phyloP scores from a whole-genome alignment of 306 rosid species.

The Prunus salicina region DNA sequence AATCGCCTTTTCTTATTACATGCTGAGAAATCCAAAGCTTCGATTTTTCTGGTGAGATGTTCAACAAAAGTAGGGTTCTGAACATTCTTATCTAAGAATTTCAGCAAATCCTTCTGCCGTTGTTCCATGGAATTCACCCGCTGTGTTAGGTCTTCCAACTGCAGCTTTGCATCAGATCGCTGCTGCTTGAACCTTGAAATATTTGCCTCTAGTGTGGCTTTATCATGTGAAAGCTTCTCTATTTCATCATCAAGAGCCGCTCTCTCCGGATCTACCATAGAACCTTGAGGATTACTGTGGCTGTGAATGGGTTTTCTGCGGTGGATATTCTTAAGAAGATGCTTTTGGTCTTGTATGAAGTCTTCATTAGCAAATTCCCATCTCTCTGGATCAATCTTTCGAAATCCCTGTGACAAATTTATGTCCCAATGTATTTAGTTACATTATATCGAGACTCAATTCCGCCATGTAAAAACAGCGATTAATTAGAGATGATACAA shows the following conservation, averaged over 20 bases:
- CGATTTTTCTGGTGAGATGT: constrained; percentile 64
- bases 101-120: constrained; percentile 62
- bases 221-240: constrained; percentile 69
- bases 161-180: constrained; percentile 51
- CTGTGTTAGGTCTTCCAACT: constrained; percentile 51
- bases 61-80: constrained; percentile 63
- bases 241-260: constrained; percentile 84
- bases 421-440: not conserved
- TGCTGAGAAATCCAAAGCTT: constrained; percentile 72
- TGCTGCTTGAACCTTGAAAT: constrained; percentile 56
- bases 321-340: constrained; percentile 89
- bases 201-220: constrained; percentile 62
- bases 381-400: constrained; percentile 82
- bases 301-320: constrained; percentile 98
- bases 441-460: not conserved
- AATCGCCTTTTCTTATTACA: constrained; percentile 85
- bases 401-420: constrained; percentile 68
- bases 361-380: constrained; percentile 99
- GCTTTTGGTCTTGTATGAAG: constrained; percentile 81
- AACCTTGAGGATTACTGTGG: constrained; percentile 89
- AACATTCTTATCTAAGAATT: constrained; percentile 61
- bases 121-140: constrained; percentile 58
- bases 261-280: constrained; percentile 76
- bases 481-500: not conserved
- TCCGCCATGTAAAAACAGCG: not conserved